Conservation (phyloP, 352 stramenopile species). For the Thalassiosira pacifica region DNA sequence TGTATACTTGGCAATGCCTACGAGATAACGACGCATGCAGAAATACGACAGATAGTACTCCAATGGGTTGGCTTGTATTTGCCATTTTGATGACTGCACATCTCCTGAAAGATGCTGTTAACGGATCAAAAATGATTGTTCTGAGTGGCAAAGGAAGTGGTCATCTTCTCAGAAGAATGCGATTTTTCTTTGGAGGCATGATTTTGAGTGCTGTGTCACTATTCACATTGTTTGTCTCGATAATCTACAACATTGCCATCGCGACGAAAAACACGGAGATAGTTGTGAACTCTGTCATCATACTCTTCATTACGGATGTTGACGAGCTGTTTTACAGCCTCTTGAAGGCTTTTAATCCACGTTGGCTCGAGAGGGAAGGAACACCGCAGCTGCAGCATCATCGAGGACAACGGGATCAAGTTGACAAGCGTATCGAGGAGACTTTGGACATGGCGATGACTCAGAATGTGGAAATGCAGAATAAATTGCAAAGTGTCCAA, state of each 20-base stretch:
- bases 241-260: background rate
- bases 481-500: no score
- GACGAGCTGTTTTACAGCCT: no score
- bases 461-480: background rate
- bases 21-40: no score
- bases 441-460: background rate
- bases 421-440: background rate
- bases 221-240: background rate
- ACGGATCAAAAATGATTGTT: no score
- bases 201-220: background rate
- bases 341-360: background rate
- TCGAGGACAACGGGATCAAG: no score
- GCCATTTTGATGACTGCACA: background rate
- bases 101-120: no score
- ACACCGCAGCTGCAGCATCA: no score
- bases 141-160: background rate
- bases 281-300: no score
- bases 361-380: background rate
- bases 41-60: no score
- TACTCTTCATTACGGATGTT: no score
- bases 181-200: background rate
- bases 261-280: no score
- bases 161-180: background rate
- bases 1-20: background rate
- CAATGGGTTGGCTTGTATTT: background rate